Base-by-base conservation (phyloP, 2,329 filamentous ascomycete genomes). In the Pyrenochaeta sp. region DNA sequence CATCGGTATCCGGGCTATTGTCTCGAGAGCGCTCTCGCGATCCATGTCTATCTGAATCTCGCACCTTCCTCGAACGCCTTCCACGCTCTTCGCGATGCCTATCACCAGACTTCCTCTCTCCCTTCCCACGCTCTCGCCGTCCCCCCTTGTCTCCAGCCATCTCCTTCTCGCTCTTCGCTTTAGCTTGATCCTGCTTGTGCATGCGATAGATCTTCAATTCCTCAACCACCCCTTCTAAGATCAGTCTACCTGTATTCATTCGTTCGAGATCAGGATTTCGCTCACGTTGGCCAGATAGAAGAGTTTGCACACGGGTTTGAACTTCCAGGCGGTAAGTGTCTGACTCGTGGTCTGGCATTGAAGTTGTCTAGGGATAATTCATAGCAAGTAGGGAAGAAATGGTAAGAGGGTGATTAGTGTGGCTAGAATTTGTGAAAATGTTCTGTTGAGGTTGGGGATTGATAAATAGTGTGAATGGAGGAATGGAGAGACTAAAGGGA, bases 171-270 rank as follows among this genome's bases (percentile, higher is more conserved):
- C 13, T 49, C 6, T 23, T 40, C 27, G 44, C 26, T 7, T 23
- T 18, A 1, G 20, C 42, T 27, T 55, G 22, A 19, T 53, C 45
- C n/a, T 64, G 48, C 28, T 51, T 47, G 3, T 43, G 31, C 11
- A 51, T 10, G 2, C 53, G 37, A 31, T 61, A 63, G 7, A 61
- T 50, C 34, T 37, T 54, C 2, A 60, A 6, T 2, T 46, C 53
- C 28, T 65, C 61, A 15, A 61, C 42, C 0, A 60, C 39, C 2
- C 45, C 55, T 37, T 64, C 61, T 0, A 63, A 11, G 3, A 63
- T 29, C 10, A 65, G 28, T 9, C 51, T 34, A 0, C 37, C 27
- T 1, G 48, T 58, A 7, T 51, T 45, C 3, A 28, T 27, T 2
- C 20, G 19, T 23, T 48, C 49, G 15, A 60, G 35, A 7, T 21